phyloP scores from a whole-genome alignment of 129 eudicot species.

The Lactuca saligna region DNA sequence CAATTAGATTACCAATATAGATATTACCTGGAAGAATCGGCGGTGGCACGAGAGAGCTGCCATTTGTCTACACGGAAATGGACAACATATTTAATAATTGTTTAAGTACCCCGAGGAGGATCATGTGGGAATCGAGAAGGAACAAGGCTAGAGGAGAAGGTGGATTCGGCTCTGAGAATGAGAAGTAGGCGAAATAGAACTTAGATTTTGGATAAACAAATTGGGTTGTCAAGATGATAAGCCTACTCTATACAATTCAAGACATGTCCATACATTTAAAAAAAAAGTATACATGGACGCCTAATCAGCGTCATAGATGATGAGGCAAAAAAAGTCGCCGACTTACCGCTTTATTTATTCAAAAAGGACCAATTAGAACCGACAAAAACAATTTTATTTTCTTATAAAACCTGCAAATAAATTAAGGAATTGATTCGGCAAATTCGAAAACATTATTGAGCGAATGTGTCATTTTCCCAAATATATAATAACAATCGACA shows the following conservation, averaged over 20 bases:
- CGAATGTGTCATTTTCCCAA: not conserved
- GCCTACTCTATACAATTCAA: not conserved
- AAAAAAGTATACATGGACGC: no score
- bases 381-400: no score
- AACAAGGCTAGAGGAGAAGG: conserved; percentile 49
- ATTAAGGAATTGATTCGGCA: no score
- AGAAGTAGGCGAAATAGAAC: conserved; percentile 41
- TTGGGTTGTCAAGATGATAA: conserved; percentile 43
- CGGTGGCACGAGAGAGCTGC: conserved; percentile 37
- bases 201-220: conserved; percentile 34
- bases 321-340: no score
- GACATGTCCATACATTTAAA: no score
- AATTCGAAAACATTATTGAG: no score
- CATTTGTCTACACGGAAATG: conserved; percentile 55
- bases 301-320: no score
- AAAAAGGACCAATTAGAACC: no score
- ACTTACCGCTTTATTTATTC: no score
- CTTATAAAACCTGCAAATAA: no score
- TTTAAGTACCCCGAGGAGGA: conserved; percentile 39
- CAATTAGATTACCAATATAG: conserved; percentile 62
- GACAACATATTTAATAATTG: conserved; percentile 46
- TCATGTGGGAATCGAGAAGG: conserved; percentile 51
- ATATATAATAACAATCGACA: not conserved
- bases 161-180: conserved; percentile 51
- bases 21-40: conserved; percentile 48